phyloP scores from a whole-genome alignment of 768 basidiomycete genomes.

The Rossbeevera mucosa region DNA sequence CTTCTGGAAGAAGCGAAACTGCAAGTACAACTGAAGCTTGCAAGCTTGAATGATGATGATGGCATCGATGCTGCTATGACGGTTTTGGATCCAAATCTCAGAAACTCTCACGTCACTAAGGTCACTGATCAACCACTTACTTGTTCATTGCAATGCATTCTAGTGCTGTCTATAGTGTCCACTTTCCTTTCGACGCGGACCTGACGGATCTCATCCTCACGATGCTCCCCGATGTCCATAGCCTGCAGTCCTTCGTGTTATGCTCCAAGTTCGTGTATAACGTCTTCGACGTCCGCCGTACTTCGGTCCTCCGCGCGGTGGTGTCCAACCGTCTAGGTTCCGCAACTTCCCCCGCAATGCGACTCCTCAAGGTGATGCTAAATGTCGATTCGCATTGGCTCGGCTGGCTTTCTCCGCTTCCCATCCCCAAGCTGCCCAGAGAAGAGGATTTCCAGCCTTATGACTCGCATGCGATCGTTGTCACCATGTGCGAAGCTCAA shows the following conservation, averaged over 20 bases:
- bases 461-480: neutral
- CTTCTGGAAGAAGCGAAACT: too few species aligned
- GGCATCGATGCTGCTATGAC: too few species aligned
- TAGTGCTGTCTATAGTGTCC: neutral
- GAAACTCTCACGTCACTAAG: too few species aligned
- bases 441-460: constrained; percentile 5
- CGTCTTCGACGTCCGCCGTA: constrained; percentile 10
- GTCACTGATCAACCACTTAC: too few species aligned
- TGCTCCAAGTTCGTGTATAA: constrained; percentile 16
- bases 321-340: constrained; percentile 14
- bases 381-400: constrained; percentile 12
- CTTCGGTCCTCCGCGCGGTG: constrained; percentile 11
- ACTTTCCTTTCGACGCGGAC: constrained; percentile 11
- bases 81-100: too few species aligned
- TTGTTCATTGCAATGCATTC: neutral
- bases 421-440: constrained; percentile 8
- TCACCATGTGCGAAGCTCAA: constrained; percentile 11
- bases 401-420: constrained; percentile 9
- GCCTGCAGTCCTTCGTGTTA: constrained; percentile 10
- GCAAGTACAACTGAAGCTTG: too few species aligned
- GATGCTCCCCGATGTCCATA: constrained; percentile 7
- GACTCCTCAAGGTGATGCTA: constrained; percentile 14
- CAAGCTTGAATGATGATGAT: too few species aligned
- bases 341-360: constrained; percentile 5
- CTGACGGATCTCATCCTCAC: constrained; percentile 12